Evolutionary conservation across 2,329 filamentous ascomycete genomes (phyloP), one percentile per base, ranked within the genome.

Genomic region (Penicillium sp.): DNA sequence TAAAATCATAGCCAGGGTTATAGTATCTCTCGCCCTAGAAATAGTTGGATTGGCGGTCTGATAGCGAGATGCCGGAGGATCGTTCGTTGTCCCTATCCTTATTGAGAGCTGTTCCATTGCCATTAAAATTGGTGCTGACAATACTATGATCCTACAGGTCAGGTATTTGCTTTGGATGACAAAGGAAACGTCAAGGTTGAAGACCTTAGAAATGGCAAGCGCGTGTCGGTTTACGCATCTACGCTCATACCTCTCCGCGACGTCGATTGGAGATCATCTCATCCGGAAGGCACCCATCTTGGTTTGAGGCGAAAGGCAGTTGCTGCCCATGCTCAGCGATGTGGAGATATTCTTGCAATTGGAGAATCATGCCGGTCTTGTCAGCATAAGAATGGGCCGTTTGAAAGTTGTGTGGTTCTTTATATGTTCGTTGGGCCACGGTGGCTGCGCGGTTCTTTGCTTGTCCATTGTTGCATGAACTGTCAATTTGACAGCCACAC

Each of bases 281-380:
- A 4, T 21, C 0, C 1, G 9, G 0, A 1, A 19, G 0, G 0
- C 2, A 10, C 32, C n/a, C 0, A 0, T 19, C 9, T 19, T n/a
- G 2, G 0, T 5, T 0, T 1, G 10, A 12, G 6, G 10, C 1
- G 0, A 7, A 2, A 19, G 10, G 33, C 17, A 7, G 1, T 35
- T 22, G 22, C 22, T 17, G 24, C 24, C 5, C 22, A 28, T 24
- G 22, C 2, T n/a, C 38, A 40, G 15, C n/a, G 22, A 6, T 24
- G 21, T 40, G 38, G 38, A 40, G 15, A 24, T 12, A 12, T 40
- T 17, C 2, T 24, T 6, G 4, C 21, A 39, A 3, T 1, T 3
- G 22, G 2, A 26, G 9, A 26, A 9, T 9, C 6, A 26, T 26
- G 24, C 7, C 7, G 7, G 2, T 9, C 24, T 26, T 26, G 24